Evolutionary conservation across 257 asterid species (phyloP).

Genomic region (Solanum dulcamara): DNA sequence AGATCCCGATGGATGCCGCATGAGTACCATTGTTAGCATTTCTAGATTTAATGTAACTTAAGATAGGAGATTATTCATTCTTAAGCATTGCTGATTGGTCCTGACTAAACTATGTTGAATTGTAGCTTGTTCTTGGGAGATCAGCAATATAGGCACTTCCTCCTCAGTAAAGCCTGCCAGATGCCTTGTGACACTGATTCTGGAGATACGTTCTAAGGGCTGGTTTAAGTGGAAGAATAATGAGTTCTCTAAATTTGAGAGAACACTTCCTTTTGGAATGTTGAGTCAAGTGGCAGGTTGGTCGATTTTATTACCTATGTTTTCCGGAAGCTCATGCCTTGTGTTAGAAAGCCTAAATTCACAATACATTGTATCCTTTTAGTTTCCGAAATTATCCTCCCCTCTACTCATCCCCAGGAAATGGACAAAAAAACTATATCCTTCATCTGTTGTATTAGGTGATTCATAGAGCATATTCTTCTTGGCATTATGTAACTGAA

Average conservation of each 20-base stretch:
- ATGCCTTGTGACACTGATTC: constrained; percentile 77
- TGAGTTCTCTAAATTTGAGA: constrained; percentile 60
- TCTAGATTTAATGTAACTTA: background rate
- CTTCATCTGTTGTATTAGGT: background rate
- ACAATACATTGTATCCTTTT: background rate
- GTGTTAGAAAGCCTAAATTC: background rate
- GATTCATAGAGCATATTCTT: background rate
- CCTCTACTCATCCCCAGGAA: background rate
- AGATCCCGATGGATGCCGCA: background rate
- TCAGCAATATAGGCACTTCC: constrained; percentile 46
- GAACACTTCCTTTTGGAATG: constrained; percentile 76
- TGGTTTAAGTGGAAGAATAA: constrained; percentile 87
- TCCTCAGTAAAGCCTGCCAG: constrained; percentile 32
- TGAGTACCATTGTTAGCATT: background rate
- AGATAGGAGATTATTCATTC: background rate
- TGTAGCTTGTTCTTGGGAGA: constrained; percentile 98
- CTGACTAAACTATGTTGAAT: constrained; percentile 11
- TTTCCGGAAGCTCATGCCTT: background rate
- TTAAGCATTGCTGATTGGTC: background rate
- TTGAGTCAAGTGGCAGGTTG: constrained; percentile 95
- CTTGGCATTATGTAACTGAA: background rate
- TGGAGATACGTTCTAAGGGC: constrained; percentile 68
- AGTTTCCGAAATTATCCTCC: background rate
- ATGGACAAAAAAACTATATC: background rate
- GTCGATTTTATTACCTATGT: constrained; percentile 14